These are phyloP conservation scores for Aureobasidium lini DNA, from an alignment of 2,329 filamentous ascomycete species.

Conservation along the genomic window DNA sequence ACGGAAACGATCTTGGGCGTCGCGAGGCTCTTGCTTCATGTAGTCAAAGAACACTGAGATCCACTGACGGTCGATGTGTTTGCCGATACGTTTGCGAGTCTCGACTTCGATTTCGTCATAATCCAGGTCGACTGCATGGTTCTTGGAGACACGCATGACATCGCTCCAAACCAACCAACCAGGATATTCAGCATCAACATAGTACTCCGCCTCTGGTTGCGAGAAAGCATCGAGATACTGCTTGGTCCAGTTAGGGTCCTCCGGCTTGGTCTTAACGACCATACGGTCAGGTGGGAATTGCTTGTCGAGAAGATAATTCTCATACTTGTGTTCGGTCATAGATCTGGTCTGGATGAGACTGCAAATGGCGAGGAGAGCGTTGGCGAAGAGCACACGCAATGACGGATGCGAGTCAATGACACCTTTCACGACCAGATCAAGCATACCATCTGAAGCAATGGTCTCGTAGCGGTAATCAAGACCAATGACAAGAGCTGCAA, in stretches of 20 bases:
- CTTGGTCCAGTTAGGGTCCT: slow-evolving; percentile 70
- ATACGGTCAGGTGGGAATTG: slow-evolving; percentile 73
- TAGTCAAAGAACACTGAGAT: slow-evolving; percentile 82
- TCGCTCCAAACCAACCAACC: slow-evolving; percentile 97
- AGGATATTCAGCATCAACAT: slow-evolving; percentile 83
- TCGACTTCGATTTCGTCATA: slow-evolving; percentile 76
- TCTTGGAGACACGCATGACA: slow-evolving; percentile 70
- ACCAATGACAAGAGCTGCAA: slow-evolving; percentile 83
- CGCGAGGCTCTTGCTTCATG: slow-evolving; percentile 91
- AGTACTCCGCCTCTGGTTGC: slow-evolving; percentile 72
- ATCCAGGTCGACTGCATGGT: slow-evolving; percentile 60
- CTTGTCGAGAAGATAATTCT: slow-evolving; percentile 75
- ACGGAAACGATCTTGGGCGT: slow-evolving; percentile 76
- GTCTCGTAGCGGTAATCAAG: slow-evolving; percentile 87
- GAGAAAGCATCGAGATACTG: slow-evolving; percentile 73
- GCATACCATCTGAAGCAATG: slow-evolving; percentile 71
- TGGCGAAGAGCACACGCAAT: slow-evolving; percentile 71
- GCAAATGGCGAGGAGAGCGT: slow-evolving; percentile 68
- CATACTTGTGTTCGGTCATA: slow-evolving; percentile 76
- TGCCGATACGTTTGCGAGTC: slow-evolving; percentile 71
- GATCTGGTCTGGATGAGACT: slow-evolving; percentile 82
- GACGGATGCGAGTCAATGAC: slow-evolving; percentile 87
- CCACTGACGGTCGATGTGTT: slow-evolving; percentile 75
- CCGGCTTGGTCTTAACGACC: slow-evolving; percentile 61
- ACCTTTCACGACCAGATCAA: slow-evolving; percentile 74